These are phyloP conservation scores for Diaporthe capsici DNA, from an alignment of 2,329 filamentous ascomycete species.

Conservation along the genomic window DNA sequence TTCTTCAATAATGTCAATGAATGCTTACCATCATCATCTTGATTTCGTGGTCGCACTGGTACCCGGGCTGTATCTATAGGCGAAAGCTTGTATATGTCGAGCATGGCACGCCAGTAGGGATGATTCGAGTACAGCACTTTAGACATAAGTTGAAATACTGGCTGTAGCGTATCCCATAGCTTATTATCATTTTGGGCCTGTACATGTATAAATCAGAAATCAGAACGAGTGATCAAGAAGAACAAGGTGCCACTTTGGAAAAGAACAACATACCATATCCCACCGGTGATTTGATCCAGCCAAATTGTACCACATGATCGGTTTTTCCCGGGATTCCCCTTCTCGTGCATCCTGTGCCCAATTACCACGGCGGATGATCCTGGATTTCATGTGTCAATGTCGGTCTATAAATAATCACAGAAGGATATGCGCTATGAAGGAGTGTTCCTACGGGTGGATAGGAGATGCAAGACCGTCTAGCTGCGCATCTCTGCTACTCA, in stretches of 20 bases:
- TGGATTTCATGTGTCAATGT: not conserved
- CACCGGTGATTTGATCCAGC: not conserved
- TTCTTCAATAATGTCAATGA: no score
- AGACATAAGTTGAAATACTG: not conserved
- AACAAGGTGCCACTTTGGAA: not conserved
- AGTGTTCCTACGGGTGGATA: conserved; percentile 5
- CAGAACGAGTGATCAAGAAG: not conserved
- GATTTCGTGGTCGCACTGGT: not conserved
- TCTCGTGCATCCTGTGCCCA: not conserved
- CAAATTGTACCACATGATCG: not conserved
- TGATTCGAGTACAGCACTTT: conserved; percentile 13
- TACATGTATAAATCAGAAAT: not conserved
- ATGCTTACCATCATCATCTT: not conserved
- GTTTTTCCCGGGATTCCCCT: not conserved
- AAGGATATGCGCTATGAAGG: no score
- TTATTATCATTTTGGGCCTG: not conserved
- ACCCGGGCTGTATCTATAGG: not conserved
- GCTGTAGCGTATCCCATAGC: conserved; percentile 7
- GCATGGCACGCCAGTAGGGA: conserved; percentile 14
- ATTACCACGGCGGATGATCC: not conserved
- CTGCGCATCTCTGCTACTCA: not conserved
- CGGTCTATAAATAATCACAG: no score
- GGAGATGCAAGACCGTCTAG: not conserved
- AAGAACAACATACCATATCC: not conserved
- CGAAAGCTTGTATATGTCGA: conserved; percentile 9